Evolutionary conservation across 768 basidiomycete species (phyloP), one percentile per base, ranked within the genome.

Genomic region (Kwoniella shandongensis): DNA sequence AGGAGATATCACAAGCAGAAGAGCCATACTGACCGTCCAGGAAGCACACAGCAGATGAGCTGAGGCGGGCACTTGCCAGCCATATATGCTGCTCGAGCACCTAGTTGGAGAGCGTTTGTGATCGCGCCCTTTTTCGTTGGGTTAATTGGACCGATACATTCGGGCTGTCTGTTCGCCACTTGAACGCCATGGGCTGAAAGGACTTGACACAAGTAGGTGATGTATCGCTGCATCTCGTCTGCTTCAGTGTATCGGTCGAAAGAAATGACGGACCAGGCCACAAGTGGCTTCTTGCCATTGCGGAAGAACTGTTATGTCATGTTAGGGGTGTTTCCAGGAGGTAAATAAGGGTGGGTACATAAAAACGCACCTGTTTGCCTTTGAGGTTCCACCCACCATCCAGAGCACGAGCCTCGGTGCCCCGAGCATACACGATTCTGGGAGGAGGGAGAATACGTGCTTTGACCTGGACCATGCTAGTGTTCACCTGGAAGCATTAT

Each of bases 391-490:
- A 77, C 10, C 57, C 57, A 17, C 75, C 75, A 23, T 66, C 65
- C 13, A 20, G 15, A 26, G 67, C 60, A 20, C 51, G 44, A 22
- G 62, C 62, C 26, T 27, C 53, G 45, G 29, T 18, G 22, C 56
- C 44, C 11, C 58, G 51, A 11, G 55, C 65, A 54, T 75, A 76
- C 10, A 57, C 36, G 20, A 76, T 59, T 12, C 39, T 41, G 3
- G 76, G 76, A 7, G 74, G 57, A 12, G 59, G 44, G 0, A 77
- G 55, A n/a, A 77, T 57, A 5, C 76, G 63, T n/a, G 71, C 76
- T 25, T 63, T 26, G 32, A 74, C 47, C 23, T 64, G 44, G 23
- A 71, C 59, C 68, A 76, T 64, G 8, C 61, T 42, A 1, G 13
- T 32, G 40, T 67, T 59, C 39, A 76, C 63, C 69, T 71, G 44